Conservation (phyloP, 495 filamentous ascomycete species). For the Penicillium arizonense region DNA sequence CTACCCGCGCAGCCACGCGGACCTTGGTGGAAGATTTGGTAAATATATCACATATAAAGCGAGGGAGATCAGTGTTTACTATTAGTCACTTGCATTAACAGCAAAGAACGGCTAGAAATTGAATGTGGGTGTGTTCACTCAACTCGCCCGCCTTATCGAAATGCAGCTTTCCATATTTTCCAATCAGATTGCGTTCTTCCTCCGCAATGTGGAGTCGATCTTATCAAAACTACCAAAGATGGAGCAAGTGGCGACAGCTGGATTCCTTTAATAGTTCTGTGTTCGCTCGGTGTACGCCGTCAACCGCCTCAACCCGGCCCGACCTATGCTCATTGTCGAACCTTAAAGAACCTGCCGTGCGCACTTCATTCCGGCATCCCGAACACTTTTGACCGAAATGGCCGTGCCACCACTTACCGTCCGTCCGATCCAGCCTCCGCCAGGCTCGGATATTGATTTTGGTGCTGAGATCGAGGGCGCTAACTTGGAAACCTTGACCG, state of each 20-base stretch:
- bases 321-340: slow-evolving; percentile 1
- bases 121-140: not conserved
- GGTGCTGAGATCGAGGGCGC: slow-evolving; percentile 55
- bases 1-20: slow-evolving; percentile 29
- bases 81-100: not conserved
- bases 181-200: not conserved
- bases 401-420: slow-evolving; percentile 20
- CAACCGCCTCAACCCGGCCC: slow-evolving; percentile 4
- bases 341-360: not conserved
- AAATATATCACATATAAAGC: not conserved
- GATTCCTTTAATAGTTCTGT: not conserved
- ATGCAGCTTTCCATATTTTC: not conserved
- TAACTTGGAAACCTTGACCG: slow-evolving; percentile 59
- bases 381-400: slow-evolving; percentile 5
- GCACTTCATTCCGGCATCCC: not conserved
- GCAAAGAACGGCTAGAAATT: not conserved
- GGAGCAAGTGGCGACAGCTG: not conserved
- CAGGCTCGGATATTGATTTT: slow-evolving; percentile 55
- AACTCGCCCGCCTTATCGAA: slow-evolving; percentile 6
- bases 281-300: slow-evolving; percentile 13
- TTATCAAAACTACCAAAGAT: not conserved
- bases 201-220: not conserved
- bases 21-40: slow-evolving; percentile 33
- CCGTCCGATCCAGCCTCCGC: slow-evolving; percentile 39
- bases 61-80: not conserved